phyloP scores from a whole-genome alignment of 2,329 filamentous ascomycete genomes.

The Neofusicoccum umdonicola region DNA sequence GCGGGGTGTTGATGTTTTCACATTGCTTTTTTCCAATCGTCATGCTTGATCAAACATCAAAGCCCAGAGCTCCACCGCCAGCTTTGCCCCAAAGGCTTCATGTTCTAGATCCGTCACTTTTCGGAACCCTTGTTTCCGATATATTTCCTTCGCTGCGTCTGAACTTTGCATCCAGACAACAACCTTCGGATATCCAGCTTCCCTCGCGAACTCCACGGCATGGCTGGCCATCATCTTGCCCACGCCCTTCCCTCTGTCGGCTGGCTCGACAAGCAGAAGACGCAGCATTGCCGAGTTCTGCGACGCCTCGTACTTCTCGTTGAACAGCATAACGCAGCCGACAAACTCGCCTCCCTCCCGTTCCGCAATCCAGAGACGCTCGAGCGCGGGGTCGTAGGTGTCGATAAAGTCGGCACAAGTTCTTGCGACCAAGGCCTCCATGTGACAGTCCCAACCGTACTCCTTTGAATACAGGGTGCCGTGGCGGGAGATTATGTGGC shows the following conservation, averaged over 20 bases:
- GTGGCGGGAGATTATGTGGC: not conserved
- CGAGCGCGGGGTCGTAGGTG: not conserved
- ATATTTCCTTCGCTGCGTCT: not conserved
- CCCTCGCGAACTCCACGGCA: not conserved
- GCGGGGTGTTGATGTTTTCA: too few relatives aligned
- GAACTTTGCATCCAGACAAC: not conserved
- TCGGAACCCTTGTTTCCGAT: not conserved
- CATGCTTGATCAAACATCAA: not conserved
- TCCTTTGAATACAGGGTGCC: not conserved
- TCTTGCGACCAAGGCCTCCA: not conserved
- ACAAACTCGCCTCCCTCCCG: not conserved
- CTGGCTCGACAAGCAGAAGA: not conserved
- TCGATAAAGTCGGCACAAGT: not conserved
- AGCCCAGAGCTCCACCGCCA: not conserved
- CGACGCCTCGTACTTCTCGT: not conserved
- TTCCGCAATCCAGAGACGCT: not conserved
- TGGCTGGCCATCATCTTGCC: not conserved
- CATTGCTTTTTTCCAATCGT: too few relatives aligned
- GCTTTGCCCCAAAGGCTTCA: not conserved
- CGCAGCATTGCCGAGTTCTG: not conserved
- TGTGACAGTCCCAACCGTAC: not conserved
- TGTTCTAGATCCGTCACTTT: not conserved
- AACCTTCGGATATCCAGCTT: not conserved
- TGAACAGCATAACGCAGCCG: not conserved
- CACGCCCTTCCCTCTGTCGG: not conserved